These are phyloP conservation scores for Hypomontagnella monticulosa DNA, from an alignment of 495 filamentous ascomycete genomes.

Conservation along the genomic window DNA sequence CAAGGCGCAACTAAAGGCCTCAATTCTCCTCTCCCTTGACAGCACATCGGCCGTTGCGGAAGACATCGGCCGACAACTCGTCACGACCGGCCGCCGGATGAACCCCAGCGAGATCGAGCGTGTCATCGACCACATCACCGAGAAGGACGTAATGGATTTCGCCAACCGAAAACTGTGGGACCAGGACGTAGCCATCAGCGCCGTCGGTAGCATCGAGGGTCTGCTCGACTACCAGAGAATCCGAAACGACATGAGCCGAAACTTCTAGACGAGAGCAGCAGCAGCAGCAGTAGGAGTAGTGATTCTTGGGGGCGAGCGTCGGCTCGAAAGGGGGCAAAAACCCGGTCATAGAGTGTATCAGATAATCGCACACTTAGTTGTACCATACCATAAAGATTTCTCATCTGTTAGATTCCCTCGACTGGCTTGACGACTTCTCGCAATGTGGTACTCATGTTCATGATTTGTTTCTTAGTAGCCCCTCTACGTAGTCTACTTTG, in stretches of 20 bases:
- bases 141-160: constrained; percentile 97
- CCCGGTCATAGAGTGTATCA: constrained; percentile 49
- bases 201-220: constrained; percentile 92
- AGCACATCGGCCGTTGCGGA: constrained; percentile 96
- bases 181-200: constrained; percentile 91
- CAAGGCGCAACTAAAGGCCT: constrained; percentile 99
- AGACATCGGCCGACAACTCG: constrained; percentile 97
- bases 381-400: constrained; percentile 49
- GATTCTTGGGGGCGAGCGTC: constrained; percentile 20
- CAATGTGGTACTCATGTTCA: too few relatives aligned
- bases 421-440: background rate
- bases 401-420: constrained; percentile 44
- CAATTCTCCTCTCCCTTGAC: constrained; percentile 94
- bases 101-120: constrained; percentile 93
- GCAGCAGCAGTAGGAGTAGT: too few relatives aligned
- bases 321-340: constrained; percentile 32
- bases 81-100: constrained; percentile 94
- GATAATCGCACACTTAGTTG: constrained; percentile 47
- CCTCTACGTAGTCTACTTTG: too few relatives aligned
- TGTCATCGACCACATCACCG: constrained; percentile 84
- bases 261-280: constrained; percentile 61
- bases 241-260: constrained; percentile 89
- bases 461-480: too few relatives aligned
- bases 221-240: constrained; percentile 89
- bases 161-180: constrained; percentile 93